Evolutionary conservation across 208 protist genomes (phyloP).

Genomic region (Naegleria gruberi): DNA sequence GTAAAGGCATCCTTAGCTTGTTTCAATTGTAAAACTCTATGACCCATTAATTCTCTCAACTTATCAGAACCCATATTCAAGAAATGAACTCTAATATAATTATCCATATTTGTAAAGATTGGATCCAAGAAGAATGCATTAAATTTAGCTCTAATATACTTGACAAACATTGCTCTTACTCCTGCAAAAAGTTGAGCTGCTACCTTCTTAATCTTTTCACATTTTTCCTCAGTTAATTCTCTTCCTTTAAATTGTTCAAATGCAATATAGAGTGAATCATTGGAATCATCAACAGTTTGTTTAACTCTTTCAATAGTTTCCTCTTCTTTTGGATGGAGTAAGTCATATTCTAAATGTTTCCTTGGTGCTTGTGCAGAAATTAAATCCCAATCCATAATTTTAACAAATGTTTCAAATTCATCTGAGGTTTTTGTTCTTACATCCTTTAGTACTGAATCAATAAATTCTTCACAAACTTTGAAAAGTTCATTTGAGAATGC

Average conservation of each 20-base stretch:
- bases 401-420: conserved; percentile 54
- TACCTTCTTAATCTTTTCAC: conserved; percentile 36
- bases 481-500: conserved; percentile 37
- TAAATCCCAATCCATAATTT: conserved; percentile 51
- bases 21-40: background rate
- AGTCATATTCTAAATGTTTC: background rate
- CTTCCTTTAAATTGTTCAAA: conserved; percentile 20
- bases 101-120: conserved; percentile 30
- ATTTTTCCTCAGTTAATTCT: conserved; percentile 37
- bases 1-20: background rate
- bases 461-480: conserved; percentile 31
- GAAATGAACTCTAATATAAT: background rate
- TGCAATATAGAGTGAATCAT: background rate
- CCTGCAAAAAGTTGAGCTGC: conserved; percentile 43
- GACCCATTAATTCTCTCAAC: background rate
- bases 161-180: conserved; percentile 48
- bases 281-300: conserved; percentile 36
- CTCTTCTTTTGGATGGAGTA: conserved; percentile 9
- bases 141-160: conserved; percentile 47
- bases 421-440: conserved; percentile 35
- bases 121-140: conserved; percentile 53
- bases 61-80: background rate
- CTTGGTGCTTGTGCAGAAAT: background rate
- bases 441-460: conserved; percentile 33
- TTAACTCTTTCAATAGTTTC: conserved; percentile 41